These are phyloP conservation scores for Podaxis sp. DNA, from an alignment of 768 basidiomycete species.

Conservation along the genomic window DNA sequence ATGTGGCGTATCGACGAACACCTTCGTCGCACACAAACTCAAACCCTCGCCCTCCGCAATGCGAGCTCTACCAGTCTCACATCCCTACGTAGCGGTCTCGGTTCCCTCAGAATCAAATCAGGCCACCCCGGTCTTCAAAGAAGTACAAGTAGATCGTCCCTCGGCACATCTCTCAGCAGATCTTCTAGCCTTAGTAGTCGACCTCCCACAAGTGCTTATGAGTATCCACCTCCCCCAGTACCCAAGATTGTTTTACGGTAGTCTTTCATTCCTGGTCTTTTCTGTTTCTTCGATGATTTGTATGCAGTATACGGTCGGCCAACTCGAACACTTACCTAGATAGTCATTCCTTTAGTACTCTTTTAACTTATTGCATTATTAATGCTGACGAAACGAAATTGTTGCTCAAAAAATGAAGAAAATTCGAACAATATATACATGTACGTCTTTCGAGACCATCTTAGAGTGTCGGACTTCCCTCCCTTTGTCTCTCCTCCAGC, in stretches of 20 bases:
- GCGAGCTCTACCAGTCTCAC: constrained; percentile 9
- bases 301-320: neutral
- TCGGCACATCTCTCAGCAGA: constrained; percentile 9
- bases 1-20: constrained; percentile 91
- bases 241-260: constrained; percentile 11
- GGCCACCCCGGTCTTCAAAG: neutral
- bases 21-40: constrained; percentile 57
- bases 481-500: constrained; percentile 38
- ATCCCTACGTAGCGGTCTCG: constrained; percentile 10
- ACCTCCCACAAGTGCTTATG: neutral
- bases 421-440: neutral
- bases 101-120: constrained; percentile 3
- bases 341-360: constrained; percentile 5
- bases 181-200: constrained; percentile 4
- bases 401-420: neutral
- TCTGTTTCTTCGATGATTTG: neutral
- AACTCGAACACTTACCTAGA: neutral
- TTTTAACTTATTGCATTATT: constrained; percentile 6
- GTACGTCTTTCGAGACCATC: neutral
- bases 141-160: constrained; percentile 4
- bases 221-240: constrained; percentile 7
- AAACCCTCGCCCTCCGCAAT: constrained; percentile 16
- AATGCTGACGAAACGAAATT: too few species aligned
- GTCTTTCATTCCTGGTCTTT: neutral
- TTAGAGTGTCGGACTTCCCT: constrained; percentile 44